phyloP scores from a whole-genome alignment of 495 filamentous ascomycete species.

The Aspergillus avenaceus region DNA sequence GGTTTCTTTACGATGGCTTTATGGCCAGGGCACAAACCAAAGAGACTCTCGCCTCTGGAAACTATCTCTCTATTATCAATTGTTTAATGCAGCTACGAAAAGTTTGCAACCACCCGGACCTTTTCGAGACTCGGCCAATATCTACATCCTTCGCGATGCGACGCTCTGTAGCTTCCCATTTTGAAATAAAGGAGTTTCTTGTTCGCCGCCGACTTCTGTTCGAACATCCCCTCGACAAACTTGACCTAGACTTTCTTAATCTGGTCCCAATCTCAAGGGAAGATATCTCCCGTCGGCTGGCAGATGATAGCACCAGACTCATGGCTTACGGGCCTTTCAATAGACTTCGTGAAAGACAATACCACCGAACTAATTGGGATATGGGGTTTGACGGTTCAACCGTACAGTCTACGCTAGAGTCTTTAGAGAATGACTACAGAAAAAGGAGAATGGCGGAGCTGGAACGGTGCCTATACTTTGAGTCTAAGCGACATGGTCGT shows the following conservation, averaged over 20 bases:
- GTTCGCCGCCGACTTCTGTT: constrained; percentile 64
- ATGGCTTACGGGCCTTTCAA: constrained; percentile 61
- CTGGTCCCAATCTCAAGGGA: constrained; percentile 73
- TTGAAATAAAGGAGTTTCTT: constrained; percentile 68
- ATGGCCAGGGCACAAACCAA: constrained; percentile 90
- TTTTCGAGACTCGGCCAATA: constrained; percentile 97
- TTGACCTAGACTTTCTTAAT: constrained; percentile 76
- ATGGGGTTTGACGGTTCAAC: constrained; percentile 59
- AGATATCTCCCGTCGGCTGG: constrained; percentile 53
- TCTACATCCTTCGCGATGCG: constrained; percentile 95
- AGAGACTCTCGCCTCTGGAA: constrained; percentile 85
- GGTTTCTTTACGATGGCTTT: constrained; percentile 95
- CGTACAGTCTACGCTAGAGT: constrained; percentile 64
- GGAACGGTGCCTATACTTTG: constrained; percentile 74
- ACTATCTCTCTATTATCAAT: constrained; percentile 96
- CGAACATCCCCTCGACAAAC: constrained; percentile 58
- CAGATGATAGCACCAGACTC: constrained; percentile 58
- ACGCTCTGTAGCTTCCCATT: constrained; percentile 74
- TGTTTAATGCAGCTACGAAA: constrained; percentile 97
- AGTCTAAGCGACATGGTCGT: constrained; percentile 74
- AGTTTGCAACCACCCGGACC: constrained; percentile 97
- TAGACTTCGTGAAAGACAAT: constrained; percentile 59
- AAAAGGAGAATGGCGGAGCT: constrained; percentile 74
- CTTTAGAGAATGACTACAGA: constrained; percentile 66
- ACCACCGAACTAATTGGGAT: constrained; percentile 54